Base-by-base conservation (phyloP, 2,329 filamentous ascomycete species). In the Colletotrichum abscissum region DNA sequence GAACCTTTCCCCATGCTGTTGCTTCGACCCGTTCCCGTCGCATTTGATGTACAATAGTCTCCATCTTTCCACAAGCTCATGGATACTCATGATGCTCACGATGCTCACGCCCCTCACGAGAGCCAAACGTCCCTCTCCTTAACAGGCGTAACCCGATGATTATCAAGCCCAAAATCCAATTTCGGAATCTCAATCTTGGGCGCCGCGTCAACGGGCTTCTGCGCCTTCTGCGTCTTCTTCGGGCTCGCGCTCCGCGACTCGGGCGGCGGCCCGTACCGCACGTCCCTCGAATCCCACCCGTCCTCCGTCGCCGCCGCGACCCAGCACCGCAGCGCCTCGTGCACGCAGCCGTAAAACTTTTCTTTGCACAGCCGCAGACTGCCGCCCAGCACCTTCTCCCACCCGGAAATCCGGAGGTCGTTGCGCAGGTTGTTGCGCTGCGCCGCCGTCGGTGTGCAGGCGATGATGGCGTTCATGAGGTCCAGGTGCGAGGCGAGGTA, bases 401-500 rank as follows among this genome's bases (percentile, higher is more conserved):
- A 97, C 8, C 97, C 96, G 0, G 94, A 97, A 73, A 95, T 91
- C 66, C 91, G 90, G 65, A 98, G 87, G 71, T 96, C 91, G 22
- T 88, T 86, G n/a, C 97, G 93, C 12, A 98, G 88, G 0, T 84
- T 81, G 82, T 98, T 98, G 73, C 97, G 93, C 71, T 93, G 92
- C 28, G 88, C 83, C 2, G 81, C 78, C 0, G 92, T 92, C 0
- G 94, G 92, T 0, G 97, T 89, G 72, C 93, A 96, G 1, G 96
- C 94, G 70, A 98, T 85, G 69, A 98, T 91, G 35, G 95, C 96
- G 79, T 98, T 99, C 78, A 98, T 85, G 12, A 99, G 91, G 79
- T 98, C 97, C 11, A 99, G 88, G 79, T 99, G 96, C 0, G 94
- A 94, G 22, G 96, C 95, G 12, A 98, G 88, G 81, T 98, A 98